Conservation (phyloP, 768 basidiomycete species). For the Rhodotorula graminis region DNA sequence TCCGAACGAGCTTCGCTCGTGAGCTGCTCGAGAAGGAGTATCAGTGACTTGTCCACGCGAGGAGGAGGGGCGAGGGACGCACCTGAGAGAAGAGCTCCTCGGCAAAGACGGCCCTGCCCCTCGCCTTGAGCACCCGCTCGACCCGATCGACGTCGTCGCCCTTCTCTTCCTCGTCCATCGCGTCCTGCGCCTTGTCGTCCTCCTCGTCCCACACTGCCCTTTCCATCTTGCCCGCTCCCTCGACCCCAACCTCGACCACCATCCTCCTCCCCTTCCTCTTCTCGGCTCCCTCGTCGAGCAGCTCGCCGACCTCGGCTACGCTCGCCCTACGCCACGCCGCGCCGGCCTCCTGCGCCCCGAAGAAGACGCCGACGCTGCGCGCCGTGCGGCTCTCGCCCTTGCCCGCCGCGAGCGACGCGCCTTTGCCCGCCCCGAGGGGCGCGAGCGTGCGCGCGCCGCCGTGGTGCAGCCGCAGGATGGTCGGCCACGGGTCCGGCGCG, state of each 20-base stretch:
- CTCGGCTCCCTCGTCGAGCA: conserved; percentile 1
- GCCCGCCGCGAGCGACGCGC: conserved; percentile 24
- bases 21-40: conserved; percentile 7
- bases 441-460: conserved; percentile 1
- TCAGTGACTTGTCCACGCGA: too few species aligned
- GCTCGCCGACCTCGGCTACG: conserved; percentile 10
- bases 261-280: conserved; percentile 12
- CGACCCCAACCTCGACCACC: neutral
- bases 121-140: conserved; percentile 4
- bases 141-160: neutral
- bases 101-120: conserved; percentile 23
- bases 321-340: conserved; percentile 5
- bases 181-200: neutral
- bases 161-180: conserved; percentile 6
- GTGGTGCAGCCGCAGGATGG: conserved; percentile 20
- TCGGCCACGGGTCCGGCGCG: conserved; percentile 25
- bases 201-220: neutral
- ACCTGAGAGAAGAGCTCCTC: conserved; percentile 36
- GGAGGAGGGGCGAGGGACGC: neutral
- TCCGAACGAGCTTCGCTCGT: conserved; percentile 13
- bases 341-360: conserved; percentile 21
- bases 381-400: conserved; percentile 19
- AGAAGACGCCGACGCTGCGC: conserved; percentile 30
- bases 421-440: conserved; percentile 24
- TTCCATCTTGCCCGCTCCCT: neutral